Evolutionary conservation across 2,329 filamentous ascomycete species (phyloP).

Genomic region (Cytospora piceicola): DNA sequence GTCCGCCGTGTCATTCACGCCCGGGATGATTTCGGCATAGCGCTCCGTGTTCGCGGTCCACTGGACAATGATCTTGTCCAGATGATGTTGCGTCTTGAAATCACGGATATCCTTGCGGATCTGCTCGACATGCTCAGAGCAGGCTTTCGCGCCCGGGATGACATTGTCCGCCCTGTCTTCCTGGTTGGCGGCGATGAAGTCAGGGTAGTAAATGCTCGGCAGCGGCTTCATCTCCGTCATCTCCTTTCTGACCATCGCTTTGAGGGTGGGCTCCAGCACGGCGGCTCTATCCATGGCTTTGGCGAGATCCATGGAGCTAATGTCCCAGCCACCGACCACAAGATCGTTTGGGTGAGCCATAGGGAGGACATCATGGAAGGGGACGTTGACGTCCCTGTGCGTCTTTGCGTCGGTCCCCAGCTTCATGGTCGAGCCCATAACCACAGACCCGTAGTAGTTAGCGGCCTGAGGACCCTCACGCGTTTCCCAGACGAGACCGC

Average conservation of each 20-base stretch:
- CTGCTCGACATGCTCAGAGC: slow-evolving; percentile 85
- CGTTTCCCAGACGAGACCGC: slow-evolving; percentile 86
- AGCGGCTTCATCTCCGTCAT: slow-evolving; percentile 87
- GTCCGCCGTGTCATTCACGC: slow-evolving; percentile 95
- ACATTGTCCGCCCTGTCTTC: slow-evolving; percentile 94
- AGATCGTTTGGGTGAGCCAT: slow-evolving; percentile 98
- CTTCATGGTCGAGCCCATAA: slow-evolving; percentile 98
- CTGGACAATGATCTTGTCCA: slow-evolving; percentile 96
- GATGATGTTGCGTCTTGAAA: slow-evolving; percentile 82
- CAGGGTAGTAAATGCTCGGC: slow-evolving; percentile 96
- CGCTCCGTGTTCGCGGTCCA: slow-evolving; percentile 99
- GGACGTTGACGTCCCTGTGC: slow-evolving; percentile 89
- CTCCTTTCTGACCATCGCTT: slow-evolving; percentile 87
- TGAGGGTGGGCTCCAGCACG: slow-evolving; percentile 94
- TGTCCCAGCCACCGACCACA: slow-evolving; percentile 95
- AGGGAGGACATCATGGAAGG: slow-evolving; percentile 90
- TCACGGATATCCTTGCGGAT: slow-evolving; percentile 91
- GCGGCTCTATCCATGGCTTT: slow-evolving; percentile 93
- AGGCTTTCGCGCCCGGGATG: slow-evolving; percentile 81
- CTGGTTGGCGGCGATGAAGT: slow-evolving; percentile 99
- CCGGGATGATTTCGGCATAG: slow-evolving; percentile 83
- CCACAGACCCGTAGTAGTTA: slow-evolving; percentile 98
- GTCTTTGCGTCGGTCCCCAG: slow-evolving; percentile 86
- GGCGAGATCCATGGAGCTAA: slow-evolving; percentile 86
- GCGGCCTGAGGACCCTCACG: slow-evolving; percentile 82